Evolutionary conservation across 306 rosid species (phyloP), one percentile per base, ranked within the genome.

Genomic region (Castanea sativa): DNA sequence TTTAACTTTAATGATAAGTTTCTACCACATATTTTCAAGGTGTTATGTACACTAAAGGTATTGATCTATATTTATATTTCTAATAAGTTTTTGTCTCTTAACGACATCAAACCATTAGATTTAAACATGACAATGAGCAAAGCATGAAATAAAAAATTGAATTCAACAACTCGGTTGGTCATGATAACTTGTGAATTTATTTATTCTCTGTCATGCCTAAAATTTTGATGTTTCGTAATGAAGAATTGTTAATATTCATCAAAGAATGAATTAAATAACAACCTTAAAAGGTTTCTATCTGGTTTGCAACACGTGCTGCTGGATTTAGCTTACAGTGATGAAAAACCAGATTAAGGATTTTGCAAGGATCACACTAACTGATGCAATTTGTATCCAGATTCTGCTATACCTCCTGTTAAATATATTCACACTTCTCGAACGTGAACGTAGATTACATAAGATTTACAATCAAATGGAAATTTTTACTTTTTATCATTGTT

Each of bases 231-330:
- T 32, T 18, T 30, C 38, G 6, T 32, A 65, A 18, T 33, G 23
- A 65, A 32, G 14, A 1, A 3, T 30, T 12, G 43, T 30, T 33
- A 15, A 18, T 65, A 65, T 1, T 65, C 33, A 21, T 33, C 5
- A 32, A 65, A 29, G 13, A 15, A 60, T 45, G 73, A 21, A 57
- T 38, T 71, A 18, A 74, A 58, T 15, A 69, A 35, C 56, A 79
- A 93, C 98, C 99, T 89, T 95, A 98, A 90, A 95, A 80, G 75
- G 43, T 60, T 14, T 79, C 23, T 53, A 89, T 81, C 87, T 93
- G 90, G 53, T 71, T 67, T 65, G 85, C 71, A 45, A 83, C 85
- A 77, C 98, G 93, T 6, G 79, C 89, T 1, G 90, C 81, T 20
- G 91, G 93, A 76, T 95, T 43, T 70, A 75, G 53, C 83, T 81